These are phyloP conservation scores for Apium graveolens DNA, from an alignment of 129 eudicot species.

Conservation along the genomic window DNA sequence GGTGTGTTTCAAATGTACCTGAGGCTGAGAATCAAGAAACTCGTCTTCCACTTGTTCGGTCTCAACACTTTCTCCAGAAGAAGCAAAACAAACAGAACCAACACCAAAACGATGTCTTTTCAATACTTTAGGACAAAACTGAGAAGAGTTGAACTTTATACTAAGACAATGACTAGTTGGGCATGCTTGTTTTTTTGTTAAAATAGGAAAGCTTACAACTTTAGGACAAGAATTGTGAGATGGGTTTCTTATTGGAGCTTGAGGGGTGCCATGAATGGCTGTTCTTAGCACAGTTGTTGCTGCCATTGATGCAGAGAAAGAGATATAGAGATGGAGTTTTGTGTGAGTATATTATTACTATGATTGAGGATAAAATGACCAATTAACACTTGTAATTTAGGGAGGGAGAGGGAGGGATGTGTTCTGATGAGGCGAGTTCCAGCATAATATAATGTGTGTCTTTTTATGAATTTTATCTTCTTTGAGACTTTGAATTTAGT, in stretches of 20 bases:
- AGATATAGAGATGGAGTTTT: too few species aligned
- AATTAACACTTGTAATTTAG: too few species aligned
- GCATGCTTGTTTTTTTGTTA: not conserved
- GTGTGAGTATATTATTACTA: not conserved
- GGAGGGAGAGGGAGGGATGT: too few species aligned
- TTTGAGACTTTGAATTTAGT: too few species aligned
- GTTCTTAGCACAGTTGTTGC: slow-evolving; percentile 7
- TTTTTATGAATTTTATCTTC: too few species aligned
- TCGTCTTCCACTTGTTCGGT: slow-evolving; percentile 3
- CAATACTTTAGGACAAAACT: not conserved
- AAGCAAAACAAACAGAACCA: not conserved
- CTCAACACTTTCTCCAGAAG: not conserved
- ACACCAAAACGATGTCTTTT: not conserved
- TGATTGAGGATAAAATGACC: not conserved
- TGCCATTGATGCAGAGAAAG: not conserved
- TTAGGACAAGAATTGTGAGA: not conserved
- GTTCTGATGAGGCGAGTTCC: too few species aligned
- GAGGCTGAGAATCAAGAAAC: not conserved
- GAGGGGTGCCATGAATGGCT: not conserved
- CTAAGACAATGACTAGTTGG: not conserved
- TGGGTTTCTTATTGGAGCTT: not conserved
- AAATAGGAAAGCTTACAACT: not conserved
- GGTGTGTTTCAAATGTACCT: not conserved
- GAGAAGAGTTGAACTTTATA: not conserved
- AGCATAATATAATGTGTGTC: too few species aligned